Evolutionary conservation across 306 rosid species (phyloP).

Genomic region (Mucuna pruriens): DNA sequence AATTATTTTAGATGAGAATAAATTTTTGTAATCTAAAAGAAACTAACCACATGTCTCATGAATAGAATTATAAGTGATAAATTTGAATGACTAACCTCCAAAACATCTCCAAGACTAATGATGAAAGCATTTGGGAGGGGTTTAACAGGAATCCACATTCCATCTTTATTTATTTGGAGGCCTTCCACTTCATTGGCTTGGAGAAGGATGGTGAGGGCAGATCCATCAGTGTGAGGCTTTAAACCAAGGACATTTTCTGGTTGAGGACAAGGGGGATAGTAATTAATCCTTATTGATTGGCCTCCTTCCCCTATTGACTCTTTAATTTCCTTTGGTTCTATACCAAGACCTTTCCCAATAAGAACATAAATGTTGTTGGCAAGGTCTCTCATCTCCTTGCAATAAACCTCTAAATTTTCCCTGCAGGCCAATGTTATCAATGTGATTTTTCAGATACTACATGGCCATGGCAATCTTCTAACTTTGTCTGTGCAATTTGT

Average conservation of each 20-base stretch:
- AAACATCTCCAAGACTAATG: constrained; percentile 46
- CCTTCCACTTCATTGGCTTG: constrained; percentile 51
- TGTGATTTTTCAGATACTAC: background rate
- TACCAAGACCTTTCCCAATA: constrained; percentile 38
- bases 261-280: constrained; percentile 53
- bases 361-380: constrained; percentile 3
- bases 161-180: constrained; percentile 50
- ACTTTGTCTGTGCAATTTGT: too few species aligned
- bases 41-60: too few species aligned
- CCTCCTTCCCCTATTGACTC: constrained; percentile 37
- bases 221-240: constrained; percentile 40
- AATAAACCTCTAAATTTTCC: constrained; percentile 34
- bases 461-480: background rate
- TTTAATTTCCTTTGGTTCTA: constrained; percentile 30
- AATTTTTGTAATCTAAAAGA: too few species aligned
- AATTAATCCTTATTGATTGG: constrained; percentile 40
- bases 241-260: constrained; percentile 44
- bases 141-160: constrained; percentile 48
- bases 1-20: too few species aligned
- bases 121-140: constrained; percentile 56
- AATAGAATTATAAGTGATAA: background rate
- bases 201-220: constrained; percentile 42
- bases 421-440: background rate
- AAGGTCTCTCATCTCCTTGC: constrained; percentile 23
- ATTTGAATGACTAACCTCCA: constrained; percentile 43